Evolutionary conservation across 441 rosid species (phyloP).

Genomic region (Mallotus repandus): DNA sequence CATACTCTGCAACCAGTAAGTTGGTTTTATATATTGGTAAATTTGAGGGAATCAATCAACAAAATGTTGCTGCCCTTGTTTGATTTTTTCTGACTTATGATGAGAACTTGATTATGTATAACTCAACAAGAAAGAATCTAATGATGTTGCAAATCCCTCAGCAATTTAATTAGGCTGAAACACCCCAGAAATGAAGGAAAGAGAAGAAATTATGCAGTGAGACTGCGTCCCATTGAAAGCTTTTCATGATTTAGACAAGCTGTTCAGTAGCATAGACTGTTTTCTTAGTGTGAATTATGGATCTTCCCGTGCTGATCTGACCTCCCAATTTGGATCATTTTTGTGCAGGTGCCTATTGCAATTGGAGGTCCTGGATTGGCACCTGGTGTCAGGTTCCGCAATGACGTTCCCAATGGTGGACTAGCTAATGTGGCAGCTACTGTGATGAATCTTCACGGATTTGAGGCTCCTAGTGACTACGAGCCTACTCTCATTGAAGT

Average conservation of each 20-base stretch:
- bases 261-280: too few species aligned
- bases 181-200: background rate
- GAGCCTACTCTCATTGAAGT: slow-evolving; percentile 87
- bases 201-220: background rate
- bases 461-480: slow-evolving; percentile 76
- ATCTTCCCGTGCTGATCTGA: background rate
- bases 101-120: background rate
- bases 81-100: too few species aligned
- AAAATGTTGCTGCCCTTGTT: background rate
- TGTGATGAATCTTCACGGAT: slow-evolving; percentile 94
- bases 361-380: slow-evolving; percentile 94
- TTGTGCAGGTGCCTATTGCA: slow-evolving; percentile 80
- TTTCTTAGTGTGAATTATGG: background rate
- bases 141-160: too few species aligned
- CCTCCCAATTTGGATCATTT: background rate
- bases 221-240: background rate
- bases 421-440: slow-evolving; percentile 98
- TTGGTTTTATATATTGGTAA: background rate
- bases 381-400: slow-evolving; percentile 66
- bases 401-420: slow-evolving; percentile 67
- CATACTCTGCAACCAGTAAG: slow-evolving; percentile 95
- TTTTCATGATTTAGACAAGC: too few species aligned
- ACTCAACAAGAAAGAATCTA: background rate
- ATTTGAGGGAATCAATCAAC: background rate
- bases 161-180: background rate